Evolutionary conservation across 2,329 filamentous ascomycete genomes (phyloP).

Genomic region (Dryadomyces sulphureus): DNA sequence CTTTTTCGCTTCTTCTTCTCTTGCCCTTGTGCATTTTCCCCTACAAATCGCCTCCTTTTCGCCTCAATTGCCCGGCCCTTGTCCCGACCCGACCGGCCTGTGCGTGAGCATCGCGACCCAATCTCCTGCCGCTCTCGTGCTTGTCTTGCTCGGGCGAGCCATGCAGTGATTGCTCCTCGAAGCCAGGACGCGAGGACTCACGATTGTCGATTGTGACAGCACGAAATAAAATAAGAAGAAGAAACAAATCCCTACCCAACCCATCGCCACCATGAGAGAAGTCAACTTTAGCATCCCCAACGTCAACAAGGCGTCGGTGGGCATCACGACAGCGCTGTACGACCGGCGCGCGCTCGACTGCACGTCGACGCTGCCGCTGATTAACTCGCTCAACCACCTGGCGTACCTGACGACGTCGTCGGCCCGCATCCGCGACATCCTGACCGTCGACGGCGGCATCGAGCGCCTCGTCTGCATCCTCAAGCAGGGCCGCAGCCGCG

Average conservation of each 20-base stretch:
- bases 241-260: not conserved
- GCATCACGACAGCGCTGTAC: conserved; percentile 96
- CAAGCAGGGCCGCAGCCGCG: conserved; percentile 91
- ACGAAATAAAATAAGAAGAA: too few species aligned
- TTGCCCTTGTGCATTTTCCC: not conserved
- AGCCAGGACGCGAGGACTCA: too few species aligned
- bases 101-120: not conserved
- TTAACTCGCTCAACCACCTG: conserved; percentile 98
- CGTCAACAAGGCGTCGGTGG: conserved; percentile 91
- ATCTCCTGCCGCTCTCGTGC: not conserved
- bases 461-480: conserved; percentile 93
- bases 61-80: not conserved
- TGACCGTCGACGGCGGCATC: conserved; percentile 97
- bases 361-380: conserved; percentile 90
- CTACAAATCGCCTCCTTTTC: not conserved
- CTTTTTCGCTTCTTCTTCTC: not conserved
- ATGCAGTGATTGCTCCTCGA: too few species aligned
- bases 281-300: conserved; percentile 99
- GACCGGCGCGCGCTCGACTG: conserved; percentile 95
- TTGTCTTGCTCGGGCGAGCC: not conserved
- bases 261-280: conserved; percentile 61
- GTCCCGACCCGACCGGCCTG: not conserved
- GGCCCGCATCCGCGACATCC: conserved; percentile 89
- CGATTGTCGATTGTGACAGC: too few species aligned
- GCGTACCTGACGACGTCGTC: conserved; percentile 97